Evolutionary conservation across 352 stramenopile genomes (phyloP).

Genomic region (Phytophthora aleatoria): DNA sequence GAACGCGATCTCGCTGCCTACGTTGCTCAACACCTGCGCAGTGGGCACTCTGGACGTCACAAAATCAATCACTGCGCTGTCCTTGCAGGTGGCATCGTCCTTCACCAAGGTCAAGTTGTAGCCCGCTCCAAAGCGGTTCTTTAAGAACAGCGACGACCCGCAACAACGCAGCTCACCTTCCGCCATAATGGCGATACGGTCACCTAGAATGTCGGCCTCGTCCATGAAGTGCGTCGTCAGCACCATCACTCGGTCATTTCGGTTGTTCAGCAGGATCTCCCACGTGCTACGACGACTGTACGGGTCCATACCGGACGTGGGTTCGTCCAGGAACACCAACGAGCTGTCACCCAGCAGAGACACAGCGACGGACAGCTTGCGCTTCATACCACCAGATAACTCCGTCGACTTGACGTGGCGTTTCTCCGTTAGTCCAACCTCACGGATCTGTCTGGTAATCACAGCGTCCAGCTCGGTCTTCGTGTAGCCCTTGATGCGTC

Average conservation of each 20-base stretch:
- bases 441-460: conserved; percentile 47
- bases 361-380: conserved; percentile 90
- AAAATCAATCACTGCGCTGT: conserved; percentile 42
- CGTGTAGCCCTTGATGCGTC: conserved; percentile 59
- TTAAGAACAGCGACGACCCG: conserved; percentile 83
- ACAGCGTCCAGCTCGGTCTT: conserved; percentile 36
- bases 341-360: conserved; percentile 89
- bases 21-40: conserved; percentile 64
- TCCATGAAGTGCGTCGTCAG: conserved; percentile 96
- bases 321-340: conserved; percentile 90
- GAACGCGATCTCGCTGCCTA: conserved; percentile 75
- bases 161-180: conserved; percentile 77
- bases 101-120: conserved; percentile 80
- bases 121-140: conserved; percentile 69
- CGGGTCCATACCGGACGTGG: conserved; percentile 95
- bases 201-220: conserved; percentile 86
- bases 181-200: conserved; percentile 87
- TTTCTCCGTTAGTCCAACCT: conserved; percentile 76
- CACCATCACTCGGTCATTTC: conserved; percentile 76
- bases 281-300: conserved; percentile 94
- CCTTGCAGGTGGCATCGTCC: conserved; percentile 38
- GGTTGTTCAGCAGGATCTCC: conserved; percentile 73
- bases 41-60: conserved; percentile 37
- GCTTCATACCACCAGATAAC: conserved; percentile 90
- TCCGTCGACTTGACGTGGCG: conserved; percentile 51